These are phyloP conservation scores for Tetrahymena elliotti DNA, from an alignment of 73 alveolate genomes.

Conservation along the genomic window DNA sequence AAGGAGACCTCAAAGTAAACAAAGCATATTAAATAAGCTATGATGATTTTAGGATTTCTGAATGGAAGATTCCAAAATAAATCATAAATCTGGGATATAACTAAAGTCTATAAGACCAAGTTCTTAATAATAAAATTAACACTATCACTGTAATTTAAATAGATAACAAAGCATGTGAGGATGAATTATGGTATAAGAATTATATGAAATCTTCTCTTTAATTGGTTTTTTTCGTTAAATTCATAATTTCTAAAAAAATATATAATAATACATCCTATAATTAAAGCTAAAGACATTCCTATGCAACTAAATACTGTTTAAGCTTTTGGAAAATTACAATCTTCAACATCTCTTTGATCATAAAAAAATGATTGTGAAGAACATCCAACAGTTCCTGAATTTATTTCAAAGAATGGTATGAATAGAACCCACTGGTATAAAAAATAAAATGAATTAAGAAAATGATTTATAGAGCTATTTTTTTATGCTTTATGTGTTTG, in stretches of 20 bases:
- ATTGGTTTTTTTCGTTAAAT: not conserved
- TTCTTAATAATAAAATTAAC: not conserved
- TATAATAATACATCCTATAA: not conserved
- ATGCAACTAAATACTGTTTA: not conserved
- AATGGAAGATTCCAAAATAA: not conserved
- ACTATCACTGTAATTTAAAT: not conserved
- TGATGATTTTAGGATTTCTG: not conserved
- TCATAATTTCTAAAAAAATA: not conserved
- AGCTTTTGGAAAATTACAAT: not conserved
- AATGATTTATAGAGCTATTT: not conserved
- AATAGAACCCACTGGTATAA: not conserved
- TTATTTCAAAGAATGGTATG: not conserved
- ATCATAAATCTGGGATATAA: not conserved
- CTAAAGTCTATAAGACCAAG: not conserved
- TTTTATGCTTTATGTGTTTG: not conserved
- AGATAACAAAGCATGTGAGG: not conserved
- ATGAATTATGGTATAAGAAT: not conserved
- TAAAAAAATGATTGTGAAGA: not conserved
- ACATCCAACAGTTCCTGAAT: not conserved
- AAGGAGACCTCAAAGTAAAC: not conserved
- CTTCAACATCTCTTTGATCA: not conserved
- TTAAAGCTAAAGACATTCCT: not conserved
- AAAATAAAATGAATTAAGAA: not conserved
- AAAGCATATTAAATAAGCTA: not conserved
- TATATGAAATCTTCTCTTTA: not conserved